phyloP scores from a whole-genome alignment of 176 grass and related monocot genomes.

The Eleusine coracana region DNA sequence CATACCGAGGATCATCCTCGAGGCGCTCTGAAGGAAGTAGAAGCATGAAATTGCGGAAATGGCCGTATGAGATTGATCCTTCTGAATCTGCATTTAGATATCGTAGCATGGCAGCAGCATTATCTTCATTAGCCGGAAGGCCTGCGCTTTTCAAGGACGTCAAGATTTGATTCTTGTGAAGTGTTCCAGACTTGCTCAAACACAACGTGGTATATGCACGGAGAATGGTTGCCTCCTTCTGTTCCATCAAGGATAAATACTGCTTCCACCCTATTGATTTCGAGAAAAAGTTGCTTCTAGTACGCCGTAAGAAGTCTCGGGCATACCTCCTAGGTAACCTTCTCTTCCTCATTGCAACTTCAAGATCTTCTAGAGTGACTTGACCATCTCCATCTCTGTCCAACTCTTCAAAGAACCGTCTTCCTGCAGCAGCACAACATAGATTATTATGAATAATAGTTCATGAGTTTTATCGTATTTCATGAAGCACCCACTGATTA shows the following conservation, averaged over 20 bases:
- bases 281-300: slow-evolving; percentile 86
- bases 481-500: not conserved
- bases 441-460: slow-evolving; percentile 2
- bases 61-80: slow-evolving; percentile 89
- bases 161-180: slow-evolving; percentile 94
- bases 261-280: slow-evolving; percentile 99
- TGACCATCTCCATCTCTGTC: slow-evolving; percentile 94
- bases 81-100: slow-evolving; percentile 78
- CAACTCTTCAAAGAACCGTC: slow-evolving; percentile 91
- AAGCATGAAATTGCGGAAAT: slow-evolving; percentile 99
- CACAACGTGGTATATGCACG: slow-evolving; percentile 90
- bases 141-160: slow-evolving; percentile 81
- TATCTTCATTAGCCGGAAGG: slow-evolving; percentile 90
- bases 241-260: slow-evolving; percentile 95
- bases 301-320: slow-evolving; percentile 66
- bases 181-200: slow-evolving; percentile 95
- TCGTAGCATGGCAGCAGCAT: slow-evolving; percentile 93
- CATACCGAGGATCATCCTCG: slow-evolving; percentile 96
- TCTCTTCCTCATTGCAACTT: slow-evolving; percentile 92
- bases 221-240: slow-evolving; percentile 94
- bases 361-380: slow-evolving; percentile 91
- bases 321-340: slow-evolving; percentile 81
- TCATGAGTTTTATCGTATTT: not conserved
- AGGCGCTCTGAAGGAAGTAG: slow-evolving; percentile 94
- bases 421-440: slow-evolving; percentile 63